These are phyloP conservation scores for Gynochthodes officinalis DNA, from an alignment of 257 asterid genomes.

Conservation along the genomic window DNA sequence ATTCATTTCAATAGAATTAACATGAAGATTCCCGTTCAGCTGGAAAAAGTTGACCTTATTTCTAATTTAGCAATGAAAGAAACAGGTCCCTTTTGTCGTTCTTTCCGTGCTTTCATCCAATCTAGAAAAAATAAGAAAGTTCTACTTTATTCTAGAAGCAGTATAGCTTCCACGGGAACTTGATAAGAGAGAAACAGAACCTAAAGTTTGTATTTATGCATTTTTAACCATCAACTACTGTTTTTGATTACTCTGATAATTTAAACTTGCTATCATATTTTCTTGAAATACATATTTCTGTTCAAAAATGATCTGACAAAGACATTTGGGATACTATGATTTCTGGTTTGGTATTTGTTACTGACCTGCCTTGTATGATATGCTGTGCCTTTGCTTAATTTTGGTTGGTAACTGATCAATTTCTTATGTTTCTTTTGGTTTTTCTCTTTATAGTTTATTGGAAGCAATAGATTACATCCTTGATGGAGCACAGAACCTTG, in stretches of 20 bases:
- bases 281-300: background rate
- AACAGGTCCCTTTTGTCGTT: background rate
- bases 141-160: background rate
- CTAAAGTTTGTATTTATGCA: background rate
- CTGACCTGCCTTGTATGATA: no score
- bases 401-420: background rate
- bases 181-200: background rate
- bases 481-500: conserved; percentile 77
- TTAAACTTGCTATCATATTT: background rate
- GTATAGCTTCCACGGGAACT: background rate
- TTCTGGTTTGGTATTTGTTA: background rate
- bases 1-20: background rate
- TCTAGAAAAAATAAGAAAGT: background rate
- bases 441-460: conserved; percentile 46
- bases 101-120: background rate
- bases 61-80: background rate
- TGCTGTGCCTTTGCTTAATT: background rate
- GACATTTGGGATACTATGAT: background rate
- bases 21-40: background rate
- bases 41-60: background rate
- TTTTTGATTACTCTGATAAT: background rate
- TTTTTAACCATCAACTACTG: background rate
- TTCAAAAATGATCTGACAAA: background rate
- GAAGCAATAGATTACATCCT: conserved; percentile 71
- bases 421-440: background rate